Percentiles rank a stretch among this genome's conserved stretches.
Evolutionary conservation across 1,284 basidiomycete species (phyloP).

Genomic region (Taiwanofungus camphoratus): DNA sequence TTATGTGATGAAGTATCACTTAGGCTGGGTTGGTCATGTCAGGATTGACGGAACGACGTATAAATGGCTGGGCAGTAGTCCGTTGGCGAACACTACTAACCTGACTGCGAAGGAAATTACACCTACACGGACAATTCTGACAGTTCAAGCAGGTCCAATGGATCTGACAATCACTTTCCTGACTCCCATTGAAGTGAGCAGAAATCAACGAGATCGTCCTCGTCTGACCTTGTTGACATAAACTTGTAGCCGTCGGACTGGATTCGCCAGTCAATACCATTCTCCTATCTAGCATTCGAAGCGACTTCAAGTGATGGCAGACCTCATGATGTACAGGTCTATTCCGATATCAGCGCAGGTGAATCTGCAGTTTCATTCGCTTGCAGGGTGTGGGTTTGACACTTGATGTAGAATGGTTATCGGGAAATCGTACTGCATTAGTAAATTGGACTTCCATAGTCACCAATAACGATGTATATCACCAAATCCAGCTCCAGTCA

Average conservation of each 20-base stretch:
- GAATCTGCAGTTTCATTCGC: neutral
- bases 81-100: slow-evolving; percentile 5
- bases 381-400: slow-evolving; percentile 15
- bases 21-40: slow-evolving; percentile 17
- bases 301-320: slow-evolving; percentile 12
- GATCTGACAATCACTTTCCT: slow-evolving; percentile 11
- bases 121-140: slow-evolving; percentile 14
- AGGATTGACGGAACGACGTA: slow-evolving; percentile 18
- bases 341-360: slow-evolving; percentile 20
- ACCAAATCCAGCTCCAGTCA: slow-evolving; percentile 13
- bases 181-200: slow-evolving; percentile 13
- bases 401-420: slow-evolving; percentile 18
- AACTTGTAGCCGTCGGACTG: slow-evolving; percentile 22
- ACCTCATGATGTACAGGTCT: slow-evolving; percentile 8
- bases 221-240: neutral
- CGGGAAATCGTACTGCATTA: slow-evolving; percentile 9
- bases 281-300: slow-evolving; percentile 26
- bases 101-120: slow-evolving; percentile 8
- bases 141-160: slow-evolving; percentile 13
- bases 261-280: slow-evolving; percentile 28
- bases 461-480: slow-evolving; percentile 12
- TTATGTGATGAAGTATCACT: neutral
- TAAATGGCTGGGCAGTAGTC: slow-evolving; percentile 15
- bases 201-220: slow-evolving; percentile 14
- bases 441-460: slow-evolving; percentile 14